Base-by-base conservation (phyloP, 164 flowering plant genomes). In the Malania oleifera region DNA sequence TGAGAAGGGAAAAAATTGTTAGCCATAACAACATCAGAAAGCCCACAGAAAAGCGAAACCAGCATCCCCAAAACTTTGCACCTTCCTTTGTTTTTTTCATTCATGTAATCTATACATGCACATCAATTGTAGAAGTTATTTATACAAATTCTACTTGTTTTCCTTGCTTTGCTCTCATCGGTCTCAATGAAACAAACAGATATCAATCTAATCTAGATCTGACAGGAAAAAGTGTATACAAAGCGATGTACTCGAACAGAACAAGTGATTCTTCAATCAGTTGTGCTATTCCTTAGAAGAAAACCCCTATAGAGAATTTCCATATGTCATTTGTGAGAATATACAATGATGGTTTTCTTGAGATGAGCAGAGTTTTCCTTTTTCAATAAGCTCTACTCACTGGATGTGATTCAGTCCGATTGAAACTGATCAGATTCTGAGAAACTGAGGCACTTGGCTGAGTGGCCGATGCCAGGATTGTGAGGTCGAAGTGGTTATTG, bases 381-480 rank as follows among this genome's bases (percentile, higher is more conserved):
- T n/a, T n/a, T n/a, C n/a, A n/a, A n/a, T n/a, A n/a, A n/a, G 38
- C 10, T 34, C 38, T 43, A 25, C 56, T 60, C 35, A 45, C 53
- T 6, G 8, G 41, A 2, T 15, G 22, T 15, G 52, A 34, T 35
- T 55, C 58, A 47, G 43, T 34, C 19, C 39, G 52, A 25, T 58
- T 40, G 14, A 35, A 5, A 7, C 15, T 15, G 14, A 43, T 45
- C 15, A 50, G 51, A 27, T 54, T 55, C 54, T 22, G 60, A 58
- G 59, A 35, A 38, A 28, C 34, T 10, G 64, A 54, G 52, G 67
- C 25, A 17, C 56, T 15, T 24, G 70, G 67, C 14, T 62, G 56
- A 29, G 25, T 17, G 4, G 56, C 51, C 13, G 51, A 52, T 31
- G 71, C 71, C 52, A 73, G 54, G 41, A 62, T 26, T 20, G 77